These are phyloP conservation scores for Claviceps sp. DNA, from an alignment of 2,329 filamentous ascomycete species.

Conservation along the genomic window DNA sequence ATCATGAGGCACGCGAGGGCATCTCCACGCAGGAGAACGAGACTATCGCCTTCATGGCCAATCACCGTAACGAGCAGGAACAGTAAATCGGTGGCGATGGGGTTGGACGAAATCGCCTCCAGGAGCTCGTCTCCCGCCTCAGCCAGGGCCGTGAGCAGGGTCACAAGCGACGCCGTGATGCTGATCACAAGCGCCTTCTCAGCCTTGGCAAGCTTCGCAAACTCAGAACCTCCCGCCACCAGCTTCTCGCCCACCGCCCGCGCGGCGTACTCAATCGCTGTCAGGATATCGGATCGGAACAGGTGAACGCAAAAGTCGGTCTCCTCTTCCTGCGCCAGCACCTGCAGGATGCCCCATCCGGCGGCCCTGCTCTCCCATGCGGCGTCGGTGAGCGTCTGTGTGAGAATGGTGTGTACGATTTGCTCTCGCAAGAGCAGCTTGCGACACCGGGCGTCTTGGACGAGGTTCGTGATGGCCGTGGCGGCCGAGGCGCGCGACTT, in stretches of 20 bases:
- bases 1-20: conserved; percentile 41
- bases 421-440: conserved; percentile 55
- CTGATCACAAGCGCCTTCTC: conserved; percentile 41
- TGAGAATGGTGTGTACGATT: conserved; percentile 48
- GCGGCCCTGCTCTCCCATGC: conserved; percentile 50
- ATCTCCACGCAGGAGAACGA: conserved; percentile 28
- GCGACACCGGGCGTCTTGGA: conserved; percentile 47
- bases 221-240: conserved; percentile 24
- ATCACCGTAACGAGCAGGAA: conserved; percentile 37
- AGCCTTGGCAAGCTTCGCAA: conserved; percentile 35
- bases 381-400: conserved; percentile 49
- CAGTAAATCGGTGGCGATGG: conserved; percentile 38
- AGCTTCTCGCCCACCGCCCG: conserved; percentile 34
- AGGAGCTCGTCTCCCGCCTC: conserved; percentile 49
- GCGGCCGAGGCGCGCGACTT: conserved; percentile 48
- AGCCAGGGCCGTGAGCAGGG: conserved; percentile 38
- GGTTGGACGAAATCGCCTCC: conserved; percentile 35
- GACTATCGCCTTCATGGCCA: conserved; percentile 24
- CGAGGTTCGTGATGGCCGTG: conserved; percentile 45
- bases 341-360: conserved; percentile 53
- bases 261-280: conserved; percentile 43
- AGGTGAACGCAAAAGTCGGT: conserved; percentile 54
- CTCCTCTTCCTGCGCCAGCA: conserved; percentile 50
- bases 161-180: conserved; percentile 39
- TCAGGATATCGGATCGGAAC: conserved; percentile 47